These are phyloP conservation scores for Lyophyllum atratum DNA, from an alignment of 768 basidiomycete species.

Conservation along the genomic window DNA sequence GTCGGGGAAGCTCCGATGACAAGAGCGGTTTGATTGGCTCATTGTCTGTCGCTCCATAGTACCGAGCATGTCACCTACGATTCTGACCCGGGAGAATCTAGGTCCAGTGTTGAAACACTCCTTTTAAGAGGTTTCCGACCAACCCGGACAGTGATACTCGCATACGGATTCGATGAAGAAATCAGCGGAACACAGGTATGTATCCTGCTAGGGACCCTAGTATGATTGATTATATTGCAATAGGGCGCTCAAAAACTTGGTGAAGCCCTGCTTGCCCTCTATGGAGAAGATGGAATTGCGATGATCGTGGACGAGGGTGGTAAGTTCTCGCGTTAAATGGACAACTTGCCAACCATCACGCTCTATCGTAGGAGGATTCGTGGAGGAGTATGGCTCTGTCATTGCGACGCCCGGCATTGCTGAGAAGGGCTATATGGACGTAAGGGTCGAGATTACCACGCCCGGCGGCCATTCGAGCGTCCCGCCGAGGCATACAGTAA, in stretches of 20 bases:
- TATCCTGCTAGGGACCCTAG: background rate
- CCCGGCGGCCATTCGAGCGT: constrained; percentile 87
- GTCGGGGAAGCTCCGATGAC: constrained; percentile 73
- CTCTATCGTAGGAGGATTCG: constrained; percentile 45
- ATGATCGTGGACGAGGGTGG: constrained; percentile 90
- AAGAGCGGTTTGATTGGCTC: constrained; percentile 75
- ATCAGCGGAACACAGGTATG: constrained; percentile 49
- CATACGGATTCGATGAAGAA: constrained; percentile 82
- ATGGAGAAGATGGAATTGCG: constrained; percentile 72
- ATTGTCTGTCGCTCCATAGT: constrained; percentile 42
- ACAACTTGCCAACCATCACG: background rate
- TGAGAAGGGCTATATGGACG: constrained; percentile 74
- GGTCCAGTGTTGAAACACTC: constrained; percentile 63
- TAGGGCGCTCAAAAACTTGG: background rate
- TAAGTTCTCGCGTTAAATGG: constrained; percentile 25
- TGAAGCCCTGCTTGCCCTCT: constrained; percentile 34
- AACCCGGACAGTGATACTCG: constrained; percentile 57
- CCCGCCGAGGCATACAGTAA: constrained; percentile 79
- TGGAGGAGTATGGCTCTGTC: constrained; percentile 49
- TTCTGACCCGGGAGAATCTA: constrained; percentile 16
- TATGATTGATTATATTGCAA: background rate
- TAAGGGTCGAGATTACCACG: constrained; percentile 62
- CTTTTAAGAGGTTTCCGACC: constrained; percentile 66
- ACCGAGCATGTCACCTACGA: background rate
- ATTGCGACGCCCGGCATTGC: constrained; percentile 66